Evolutionary conservation across 768 basidiomycete species (phyloP).

Genomic region (Strobilomyces dryophilus): DNA sequence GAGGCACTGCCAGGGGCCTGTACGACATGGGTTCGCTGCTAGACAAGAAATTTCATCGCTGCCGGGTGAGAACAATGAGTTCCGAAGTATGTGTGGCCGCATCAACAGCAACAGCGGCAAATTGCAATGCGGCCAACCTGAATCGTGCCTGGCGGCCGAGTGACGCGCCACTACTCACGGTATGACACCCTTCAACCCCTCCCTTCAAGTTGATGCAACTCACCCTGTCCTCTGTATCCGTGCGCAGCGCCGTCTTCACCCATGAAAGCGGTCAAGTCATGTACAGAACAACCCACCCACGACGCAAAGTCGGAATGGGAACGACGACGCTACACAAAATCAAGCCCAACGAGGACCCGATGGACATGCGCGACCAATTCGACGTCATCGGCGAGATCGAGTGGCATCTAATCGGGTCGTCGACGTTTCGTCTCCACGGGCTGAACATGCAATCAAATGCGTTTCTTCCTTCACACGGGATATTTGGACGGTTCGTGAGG

Average conservation of each 20-base stretch:
- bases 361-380: slow-evolving; percentile 23
- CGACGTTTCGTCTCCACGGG: slow-evolving; percentile 28
- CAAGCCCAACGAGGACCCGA: slow-evolving; percentile 16
- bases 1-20: too few species aligned
- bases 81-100: too few species aligned
- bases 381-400: slow-evolving; percentile 30
- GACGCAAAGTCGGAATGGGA: slow-evolving; percentile 1
- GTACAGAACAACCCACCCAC: slow-evolving; percentile 26
- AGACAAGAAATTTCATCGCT: too few species aligned
- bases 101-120: too few species aligned
- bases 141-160: too few species aligned
- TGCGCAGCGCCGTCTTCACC: slow-evolving; percentile 23
- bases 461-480: slow-evolving; percentile 23
- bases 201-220: slow-evolving; percentile 4
- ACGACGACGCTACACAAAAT: slow-evolving; percentile 27
- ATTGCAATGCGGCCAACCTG: too few species aligned
- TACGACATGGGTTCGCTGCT: too few species aligned
- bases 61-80: too few species aligned
- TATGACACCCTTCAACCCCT: too few species aligned
- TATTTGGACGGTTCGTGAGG: neutral
- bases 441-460: slow-evolving; percentile 21
- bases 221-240: slow-evolving; percentile 18
- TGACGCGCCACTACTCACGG: too few species aligned
- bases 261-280: slow-evolving; percentile 24
- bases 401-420: slow-evolving; percentile 29